Conservation (phyloP, 345 rosid species). For the Populus simonii region DNA sequence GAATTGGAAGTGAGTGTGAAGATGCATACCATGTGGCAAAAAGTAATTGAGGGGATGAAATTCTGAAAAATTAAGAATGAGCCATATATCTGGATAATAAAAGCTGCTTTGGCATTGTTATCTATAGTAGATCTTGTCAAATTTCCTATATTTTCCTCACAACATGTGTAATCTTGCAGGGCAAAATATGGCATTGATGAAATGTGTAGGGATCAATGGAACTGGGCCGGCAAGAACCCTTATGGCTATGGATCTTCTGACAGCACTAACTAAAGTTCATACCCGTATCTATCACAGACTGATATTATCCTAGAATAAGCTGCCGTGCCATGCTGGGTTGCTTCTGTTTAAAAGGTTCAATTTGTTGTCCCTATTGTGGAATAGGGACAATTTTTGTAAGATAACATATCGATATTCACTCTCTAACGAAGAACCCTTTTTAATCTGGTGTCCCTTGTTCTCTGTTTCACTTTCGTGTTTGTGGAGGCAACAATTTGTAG, state of each 20-base stretch:
- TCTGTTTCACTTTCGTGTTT: neutral
- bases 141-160: neutral
- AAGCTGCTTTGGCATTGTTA: neutral
- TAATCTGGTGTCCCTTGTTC: neutral
- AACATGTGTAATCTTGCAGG: slow-evolving; percentile 38
- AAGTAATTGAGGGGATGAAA: neutral
- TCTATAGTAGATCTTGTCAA: neutral
- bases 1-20: slow-evolving; percentile 78
- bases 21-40: neutral
- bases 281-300: neutral
- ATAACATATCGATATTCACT: neutral
- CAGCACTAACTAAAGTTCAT: slow-evolving; percentile 11
- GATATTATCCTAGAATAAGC: neutral
- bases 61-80: neutral
- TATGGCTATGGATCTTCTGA: slow-evolving; percentile 69
- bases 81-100: neutral
- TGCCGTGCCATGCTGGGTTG: neutral
- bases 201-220: slow-evolving; percentile 95
- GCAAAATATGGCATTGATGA: slow-evolving; percentile 76
- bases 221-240: slow-evolving; percentile 94
- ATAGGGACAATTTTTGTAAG: neutral
- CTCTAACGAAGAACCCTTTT: neutral
- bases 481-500: no score
- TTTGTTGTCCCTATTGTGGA: slow-evolving; percentile 2
- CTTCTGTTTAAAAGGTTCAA: neutral